Evolutionary conservation across 1,139 yeast genomes (phyloP).

Genomic region (Blastobotrys persicus): DNA sequence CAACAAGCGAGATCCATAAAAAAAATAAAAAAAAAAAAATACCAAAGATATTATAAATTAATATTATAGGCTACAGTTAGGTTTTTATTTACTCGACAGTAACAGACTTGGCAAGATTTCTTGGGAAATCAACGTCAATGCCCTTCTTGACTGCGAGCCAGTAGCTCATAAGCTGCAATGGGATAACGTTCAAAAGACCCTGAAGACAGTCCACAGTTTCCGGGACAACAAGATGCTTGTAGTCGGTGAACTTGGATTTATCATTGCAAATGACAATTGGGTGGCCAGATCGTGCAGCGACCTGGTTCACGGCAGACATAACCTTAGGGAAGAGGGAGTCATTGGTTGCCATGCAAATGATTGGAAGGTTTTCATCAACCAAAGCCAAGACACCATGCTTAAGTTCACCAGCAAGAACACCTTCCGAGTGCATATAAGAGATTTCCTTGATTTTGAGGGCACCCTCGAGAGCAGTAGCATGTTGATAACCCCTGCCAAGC

Average conservation of each 20-base stretch:
- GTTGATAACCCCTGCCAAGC: conserved; percentile 96
- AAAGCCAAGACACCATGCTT: conserved; percentile 98
- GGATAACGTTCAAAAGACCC: conserved; percentile 92
- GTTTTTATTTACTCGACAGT: conserved; percentile 68
- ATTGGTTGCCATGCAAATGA: conserved; percentile 94
- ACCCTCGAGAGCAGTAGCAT: conserved; percentile 96
- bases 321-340: conserved; percentile 96
- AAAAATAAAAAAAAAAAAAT: conserved; percentile 6
- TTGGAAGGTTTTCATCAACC: conserved; percentile 91
- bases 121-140: conserved; percentile 96
- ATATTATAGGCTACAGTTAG: conserved; percentile 1
- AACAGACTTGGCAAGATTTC: conserved; percentile 97
- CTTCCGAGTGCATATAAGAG: conserved; percentile 98
- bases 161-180: conserved; percentile 93
- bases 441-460: conserved; percentile 98
- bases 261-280: conserved; percentile 93
- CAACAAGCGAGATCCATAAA: too few species aligned
- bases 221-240: conserved; percentile 76
- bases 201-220: conserved; percentile 95
- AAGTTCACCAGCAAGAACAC: conserved; percentile 97
- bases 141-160: conserved; percentile 97
- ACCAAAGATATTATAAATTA: conserved; percentile 3
- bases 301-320: conserved; percentile 94
- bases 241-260: conserved; percentile 48
- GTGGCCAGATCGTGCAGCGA: conserved; percentile 94